phyloP scores from a whole-genome alignment of 1,139 yeast genomes.

The Suhomyces guaymorum region DNA sequence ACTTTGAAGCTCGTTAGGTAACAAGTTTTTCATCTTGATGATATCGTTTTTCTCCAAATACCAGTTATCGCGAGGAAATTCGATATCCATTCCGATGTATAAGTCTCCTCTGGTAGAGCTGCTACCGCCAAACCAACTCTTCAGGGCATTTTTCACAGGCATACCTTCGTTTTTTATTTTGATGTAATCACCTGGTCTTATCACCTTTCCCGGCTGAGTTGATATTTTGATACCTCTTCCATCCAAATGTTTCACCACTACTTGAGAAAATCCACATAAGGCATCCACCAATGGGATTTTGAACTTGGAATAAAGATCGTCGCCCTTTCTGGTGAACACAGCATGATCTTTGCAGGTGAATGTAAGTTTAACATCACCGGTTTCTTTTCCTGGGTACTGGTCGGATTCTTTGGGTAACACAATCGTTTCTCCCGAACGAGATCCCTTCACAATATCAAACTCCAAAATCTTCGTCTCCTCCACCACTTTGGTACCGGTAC shows the following conservation, averaged over 20 bases:
- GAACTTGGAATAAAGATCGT: conserved; percentile 64
- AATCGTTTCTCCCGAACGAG: conserved; percentile 60
- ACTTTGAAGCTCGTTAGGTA: conserved; percentile 46
- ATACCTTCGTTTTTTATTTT: conserved; percentile 80
- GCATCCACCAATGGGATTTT: conserved; percentile 76
- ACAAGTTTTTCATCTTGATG: conserved; percentile 49
- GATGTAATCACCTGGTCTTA: conserved; percentile 74
- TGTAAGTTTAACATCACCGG: conserved; percentile 78
- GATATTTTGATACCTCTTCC: conserved; percentile 68
- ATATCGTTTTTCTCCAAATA: conserved; percentile 66
- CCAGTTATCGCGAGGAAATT: conserved; percentile 86
- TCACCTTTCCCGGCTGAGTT: conserved; percentile 73
- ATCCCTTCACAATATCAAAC: conserved; percentile 75
- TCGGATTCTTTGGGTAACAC: conserved; percentile 74
- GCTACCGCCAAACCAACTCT: conserved; percentile 36
- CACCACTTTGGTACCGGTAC: conserved; percentile 63
- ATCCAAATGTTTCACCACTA: conserved; percentile 75
- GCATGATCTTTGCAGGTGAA: conserved; percentile 50
- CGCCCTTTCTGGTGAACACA: conserved; percentile 56
- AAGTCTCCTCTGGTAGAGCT: conserved; percentile 61
- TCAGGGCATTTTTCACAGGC: conserved; percentile 54
- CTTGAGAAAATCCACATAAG: conserved; percentile 73
- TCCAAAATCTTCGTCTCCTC: conserved; percentile 77
- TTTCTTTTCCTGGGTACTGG: conserved; percentile 66
- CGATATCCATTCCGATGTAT: conserved; percentile 68